Conservation (phyloP, 2,329 filamentous ascomycete species). For the Verticillium tricorpus region DNA sequence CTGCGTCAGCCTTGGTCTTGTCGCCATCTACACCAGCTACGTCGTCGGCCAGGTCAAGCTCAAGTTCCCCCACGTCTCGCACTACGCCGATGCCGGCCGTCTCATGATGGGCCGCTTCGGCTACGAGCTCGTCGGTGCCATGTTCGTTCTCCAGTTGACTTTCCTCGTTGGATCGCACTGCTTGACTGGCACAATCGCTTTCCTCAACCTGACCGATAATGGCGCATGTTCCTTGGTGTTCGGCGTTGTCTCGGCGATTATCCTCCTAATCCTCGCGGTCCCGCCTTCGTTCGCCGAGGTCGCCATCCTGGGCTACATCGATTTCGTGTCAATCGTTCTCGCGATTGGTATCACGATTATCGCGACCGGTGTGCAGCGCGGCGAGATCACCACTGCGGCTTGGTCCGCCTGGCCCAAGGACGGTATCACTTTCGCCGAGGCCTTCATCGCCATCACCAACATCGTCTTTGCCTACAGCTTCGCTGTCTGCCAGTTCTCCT, state of each 20-base stretch:
- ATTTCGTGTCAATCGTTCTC: constrained; percentile 58
- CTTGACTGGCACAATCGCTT: constrained; percentile 64
- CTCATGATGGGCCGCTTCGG: constrained; percentile 57
- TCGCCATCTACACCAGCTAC: constrained; percentile 36
- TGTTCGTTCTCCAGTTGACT: constrained; percentile 59
- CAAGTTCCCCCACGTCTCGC: constrained; percentile 52
- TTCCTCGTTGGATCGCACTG: constrained; percentile 71
- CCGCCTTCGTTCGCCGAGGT: constrained; percentile 45
- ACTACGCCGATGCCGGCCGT: constrained; percentile 64
- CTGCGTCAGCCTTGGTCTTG: constrained; percentile 26
- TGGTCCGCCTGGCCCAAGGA: constrained; percentile 44
- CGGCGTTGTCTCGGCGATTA: constrained; percentile 38
- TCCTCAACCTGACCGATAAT: constrained; percentile 59
- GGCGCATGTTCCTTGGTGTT: constrained; percentile 42
- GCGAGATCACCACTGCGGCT: constrained; percentile 19
- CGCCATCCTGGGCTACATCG: constrained; percentile 45
- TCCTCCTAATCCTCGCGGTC: constrained; percentile 40
- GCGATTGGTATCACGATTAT: constrained; percentile 66
- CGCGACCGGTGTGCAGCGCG: constrained; percentile 48
- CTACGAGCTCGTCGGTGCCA: constrained; percentile 57
- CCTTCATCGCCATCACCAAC: constrained; percentile 59
- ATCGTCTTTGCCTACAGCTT: constrained; percentile 68
- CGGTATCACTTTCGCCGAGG: constrained; percentile 44
- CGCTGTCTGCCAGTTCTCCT: constrained; percentile 46
- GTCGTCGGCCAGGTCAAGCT: constrained; percentile 41